Percentiles rank a stretch among this genome's conserved stretches.
These are phyloP conservation scores for Blastobotrys indianensis DNA, from an alignment of 1,139 yeast species.

Conservation along the genomic window DNA sequence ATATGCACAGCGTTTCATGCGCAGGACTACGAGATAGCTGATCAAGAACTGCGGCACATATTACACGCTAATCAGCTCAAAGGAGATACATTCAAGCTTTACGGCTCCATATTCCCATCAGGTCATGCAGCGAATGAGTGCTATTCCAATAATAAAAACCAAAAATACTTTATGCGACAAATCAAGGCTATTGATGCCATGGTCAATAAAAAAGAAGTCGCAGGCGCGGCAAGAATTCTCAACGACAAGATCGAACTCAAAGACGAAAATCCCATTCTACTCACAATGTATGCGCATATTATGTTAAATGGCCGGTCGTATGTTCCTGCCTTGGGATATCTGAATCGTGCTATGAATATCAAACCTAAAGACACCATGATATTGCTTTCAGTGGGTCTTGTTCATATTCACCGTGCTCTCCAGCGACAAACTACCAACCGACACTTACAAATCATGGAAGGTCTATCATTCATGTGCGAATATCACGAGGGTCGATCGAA, in stretches of 20 bases:
- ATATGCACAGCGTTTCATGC: constrained; percentile 58
- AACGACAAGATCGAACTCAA: constrained; percentile 38
- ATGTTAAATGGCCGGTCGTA: constrained; percentile 80
- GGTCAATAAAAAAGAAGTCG: constrained; percentile 45
- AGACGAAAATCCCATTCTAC: constrained; percentile 59
- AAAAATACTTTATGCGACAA: constrained; percentile 83
- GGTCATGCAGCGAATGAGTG: constrained; percentile 53
- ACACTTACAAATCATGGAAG: constrained; percentile 82
- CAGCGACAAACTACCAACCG: constrained; percentile 83
- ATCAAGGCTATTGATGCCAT: constrained; percentile 80
- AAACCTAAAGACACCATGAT: constrained; percentile 71
- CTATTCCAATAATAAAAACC: constrained; percentile 75
- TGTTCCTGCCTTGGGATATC: constrained; percentile 63
- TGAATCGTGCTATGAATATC: constrained; percentile 44
- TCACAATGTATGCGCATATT: constrained; percentile 72
- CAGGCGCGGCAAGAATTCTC: constrained; percentile 74
- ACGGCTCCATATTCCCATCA: constrained; percentile 61
- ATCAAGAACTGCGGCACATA: constrained; percentile 55
- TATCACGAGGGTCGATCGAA: constrained; percentile 47
- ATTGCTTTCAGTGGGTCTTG: constrained; percentile 65
- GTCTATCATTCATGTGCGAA: constrained; percentile 68
- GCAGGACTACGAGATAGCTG: constrained; percentile 47
- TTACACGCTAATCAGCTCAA: constrained; percentile 70
- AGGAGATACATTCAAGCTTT: constrained; percentile 59
- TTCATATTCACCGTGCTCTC: constrained; percentile 87